Percentiles rank a stretch among this genome's conserved stretches.
Evolutionary conservation across 345 rosid species (phyloP).

Genomic region (Corymbia maculata): DNA sequence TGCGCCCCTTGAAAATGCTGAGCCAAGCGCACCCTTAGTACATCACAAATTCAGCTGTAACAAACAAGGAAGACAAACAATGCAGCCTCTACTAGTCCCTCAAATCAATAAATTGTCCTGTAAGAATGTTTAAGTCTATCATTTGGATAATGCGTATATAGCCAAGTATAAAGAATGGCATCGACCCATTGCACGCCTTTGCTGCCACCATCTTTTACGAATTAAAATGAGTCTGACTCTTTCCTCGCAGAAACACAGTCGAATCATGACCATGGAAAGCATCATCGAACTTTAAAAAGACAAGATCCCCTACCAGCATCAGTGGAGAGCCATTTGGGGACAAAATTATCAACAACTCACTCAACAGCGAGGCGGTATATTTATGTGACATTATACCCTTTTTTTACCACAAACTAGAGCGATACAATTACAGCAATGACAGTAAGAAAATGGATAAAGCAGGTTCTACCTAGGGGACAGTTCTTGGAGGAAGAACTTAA

Average conservation of each 20-base stretch:
- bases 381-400: background rate
- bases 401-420: background rate
- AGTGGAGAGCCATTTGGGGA: background rate
- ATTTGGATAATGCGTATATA: background rate
- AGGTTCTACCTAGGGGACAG: background rate
- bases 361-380: background rate
- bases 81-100: background rate
- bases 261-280: background rate
- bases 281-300: background rate
- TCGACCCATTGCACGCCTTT: background rate
- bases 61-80: background rate
- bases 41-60: background rate
- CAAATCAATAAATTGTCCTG: background rate
- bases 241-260: background rate
- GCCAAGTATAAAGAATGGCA: background rate
- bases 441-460: background rate
- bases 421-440: background rate
- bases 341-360: background rate
- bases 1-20: too few relatives aligned
- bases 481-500: background rate
- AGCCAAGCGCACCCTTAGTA: too few relatives aligned
- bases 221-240: background rate
- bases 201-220: background rate
- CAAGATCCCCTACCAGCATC: background rate
- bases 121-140: background rate